Evolutionary conservation across 148 eudicot species (phyloP), one percentile per base, ranked within the genome.

Genomic region (Selenicereus undatus): DNA sequence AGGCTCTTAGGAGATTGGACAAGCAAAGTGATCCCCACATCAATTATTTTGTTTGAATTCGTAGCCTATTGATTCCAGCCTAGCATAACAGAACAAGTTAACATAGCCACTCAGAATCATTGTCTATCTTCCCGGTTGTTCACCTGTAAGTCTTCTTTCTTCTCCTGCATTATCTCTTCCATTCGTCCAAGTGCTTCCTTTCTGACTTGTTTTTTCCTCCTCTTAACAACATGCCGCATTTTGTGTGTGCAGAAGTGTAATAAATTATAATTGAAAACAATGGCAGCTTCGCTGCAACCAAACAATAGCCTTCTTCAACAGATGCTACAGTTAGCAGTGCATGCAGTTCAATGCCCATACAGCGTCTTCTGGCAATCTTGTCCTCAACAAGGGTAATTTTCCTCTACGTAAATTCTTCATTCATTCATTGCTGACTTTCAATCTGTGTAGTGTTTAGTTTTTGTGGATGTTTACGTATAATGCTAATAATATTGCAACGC

Each of bases 291-390:
- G 43, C 78, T 80, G 13, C 80, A 81, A 18, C 35, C 77, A 8
- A 81, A 71, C 39, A 42, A 80, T 80, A 81, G 72, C 14, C 88
- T 80, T 75, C 87, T 94, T 14, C 93, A 91, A 45, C 82, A 75
- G 35, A 87, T 89, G 91, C 76, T 94, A 75, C 91, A 91, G 78
- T 84, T 90, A 58, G 90, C 93, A 11, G 97, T 90, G n/a, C 91
- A 93, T 77, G 54, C 90, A 2, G 88, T 91, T 64, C 88, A 87
- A 16, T 94, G 98, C 97, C 93, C 98, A 1, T 94, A 94, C 78
- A 87, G 88, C 79, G 86, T 94, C 81, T 94, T 93, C 86, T 94
- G 98, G 98, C 89, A 89, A 74, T 80, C 88, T 20, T 92, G 93
- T 78, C 95, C 97, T 14, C 90, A 91, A 77, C 88, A 94, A 91